Conservation (phyloP, 2,329 filamentous ascomycete genomes). For the Macrophomina tecta region DNA sequence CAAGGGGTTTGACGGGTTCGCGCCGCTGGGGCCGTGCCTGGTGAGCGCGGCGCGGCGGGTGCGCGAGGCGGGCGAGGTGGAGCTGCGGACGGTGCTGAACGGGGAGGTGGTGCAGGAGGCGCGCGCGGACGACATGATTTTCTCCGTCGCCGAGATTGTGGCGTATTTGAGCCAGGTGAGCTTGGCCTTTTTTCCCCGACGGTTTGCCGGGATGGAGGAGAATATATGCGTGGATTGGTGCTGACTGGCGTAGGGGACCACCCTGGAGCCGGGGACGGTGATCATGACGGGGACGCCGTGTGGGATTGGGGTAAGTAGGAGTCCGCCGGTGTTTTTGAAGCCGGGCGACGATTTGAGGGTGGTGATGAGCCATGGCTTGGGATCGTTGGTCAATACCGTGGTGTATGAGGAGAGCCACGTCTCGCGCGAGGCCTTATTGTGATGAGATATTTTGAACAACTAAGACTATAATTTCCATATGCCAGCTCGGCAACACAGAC, state of each 20-base stretch:
- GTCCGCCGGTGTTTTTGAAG: neutral
- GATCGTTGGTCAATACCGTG: slow-evolving; percentile 33
- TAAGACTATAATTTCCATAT: neutral
- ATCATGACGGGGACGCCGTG: slow-evolving; percentile 68
- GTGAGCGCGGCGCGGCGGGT: slow-evolving; percentile 39
- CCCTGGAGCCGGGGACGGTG: slow-evolving; percentile 67
- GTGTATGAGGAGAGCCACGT: slow-evolving; percentile 29
- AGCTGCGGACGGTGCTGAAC: slow-evolving; percentile 51
- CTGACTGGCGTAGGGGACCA: slow-evolving; percentile 54
- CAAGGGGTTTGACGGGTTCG: slow-evolving; percentile 54
- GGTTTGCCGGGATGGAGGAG: too few relatives aligned
- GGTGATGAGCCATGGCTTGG: slow-evolving; percentile 31
- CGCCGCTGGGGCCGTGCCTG: slow-evolving; percentile 50
- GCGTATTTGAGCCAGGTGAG: slow-evolving; percentile 62
- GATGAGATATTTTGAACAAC: neutral
- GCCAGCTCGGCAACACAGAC: too few relatives aligned
- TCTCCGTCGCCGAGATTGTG: slow-evolving; percentile 65
- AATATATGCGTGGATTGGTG: neutral
- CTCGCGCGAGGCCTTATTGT: neutral
- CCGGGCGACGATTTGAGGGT: neutral
- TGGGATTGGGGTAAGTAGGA: neutral
- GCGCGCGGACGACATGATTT: slow-evolving; percentile 64
- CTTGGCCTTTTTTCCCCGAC: neutral
- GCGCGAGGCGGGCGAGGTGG: slow-evolving; percentile 41
- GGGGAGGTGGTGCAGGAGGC: slow-evolving; percentile 52